These are phyloP conservation scores for Ampelomyces quisqualis DNA, from an alignment of 2,329 filamentous ascomycete genomes.

Conservation along the genomic window DNA sequence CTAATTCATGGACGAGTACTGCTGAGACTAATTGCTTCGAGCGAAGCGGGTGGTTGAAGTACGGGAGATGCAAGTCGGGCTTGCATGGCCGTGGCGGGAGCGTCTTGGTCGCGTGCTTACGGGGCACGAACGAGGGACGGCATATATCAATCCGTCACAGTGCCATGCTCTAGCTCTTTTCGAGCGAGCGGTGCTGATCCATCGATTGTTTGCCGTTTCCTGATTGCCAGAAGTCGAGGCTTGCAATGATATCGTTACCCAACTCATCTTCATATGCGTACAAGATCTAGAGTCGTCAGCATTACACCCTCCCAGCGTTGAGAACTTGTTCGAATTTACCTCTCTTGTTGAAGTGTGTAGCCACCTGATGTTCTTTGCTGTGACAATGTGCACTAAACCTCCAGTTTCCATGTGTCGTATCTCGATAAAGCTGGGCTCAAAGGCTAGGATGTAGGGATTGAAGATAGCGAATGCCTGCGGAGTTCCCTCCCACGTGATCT, in stretches of 20 bases:
- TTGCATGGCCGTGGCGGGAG: no score
- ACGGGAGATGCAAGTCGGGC: no score
- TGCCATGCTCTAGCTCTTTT: conserved; percentile 27
- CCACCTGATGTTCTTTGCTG: conserved; percentile 95
- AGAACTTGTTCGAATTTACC: conserved; percentile 55
- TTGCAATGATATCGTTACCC: conserved; percentile 90
- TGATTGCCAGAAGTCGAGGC: conserved; percentile 87
- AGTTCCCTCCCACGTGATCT: conserved; percentile 94
- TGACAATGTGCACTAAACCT: conserved; percentile 88
- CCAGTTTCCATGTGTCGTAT: conserved; percentile 93
- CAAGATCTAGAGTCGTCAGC: conserved; percentile 67
- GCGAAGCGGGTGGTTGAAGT: no score
- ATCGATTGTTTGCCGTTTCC: conserved; percentile 31
- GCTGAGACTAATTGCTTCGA: no score
- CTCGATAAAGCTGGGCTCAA: conserved; percentile 97
- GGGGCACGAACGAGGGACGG: neutral
- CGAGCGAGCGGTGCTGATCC: conserved; percentile 27
- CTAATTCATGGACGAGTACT: no score
- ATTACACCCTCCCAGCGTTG: no score
- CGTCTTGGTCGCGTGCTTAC: no score
- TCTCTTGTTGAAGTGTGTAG: conserved; percentile 95
- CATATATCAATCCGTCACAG: neutral
- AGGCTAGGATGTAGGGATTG: conserved; percentile 94
- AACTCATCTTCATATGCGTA: conserved; percentile 97
- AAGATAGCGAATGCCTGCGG: conserved; percentile 91